Evolutionary conservation across 345 rosid species (phyloP), one percentile per base, ranked within the genome.

Genomic region (Camelina sativa): DNA sequence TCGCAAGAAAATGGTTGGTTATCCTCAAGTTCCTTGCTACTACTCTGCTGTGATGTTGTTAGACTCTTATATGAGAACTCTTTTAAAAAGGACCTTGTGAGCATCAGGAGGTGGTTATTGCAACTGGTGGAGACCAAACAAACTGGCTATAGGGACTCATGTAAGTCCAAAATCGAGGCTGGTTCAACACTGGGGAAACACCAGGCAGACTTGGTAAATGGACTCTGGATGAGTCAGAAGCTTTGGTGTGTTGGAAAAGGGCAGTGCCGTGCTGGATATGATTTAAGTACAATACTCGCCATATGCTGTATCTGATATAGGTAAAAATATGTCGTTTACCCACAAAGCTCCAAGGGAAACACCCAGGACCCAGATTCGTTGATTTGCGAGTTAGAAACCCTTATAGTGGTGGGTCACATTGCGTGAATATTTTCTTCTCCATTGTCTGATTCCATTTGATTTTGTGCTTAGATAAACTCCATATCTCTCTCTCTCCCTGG

Each of bases 51-150:
- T 11, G 68, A 8, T 58, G 50, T 64, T 77, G 72, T 15, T 41
- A 58, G 77, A 66, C 46, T 77, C 73, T 3, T 28, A 28, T 77
- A n/a, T 8, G 34, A 23, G 11, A 51, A 7, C 48, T 13, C 5
- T 44, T 47, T 28, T 47, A 7, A 0, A 47, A n/a, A 47, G 22
- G 52, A n/a, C 16, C 52, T 16, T 37, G 11, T 62, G 22, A 62
- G 65, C 38, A 17, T 75, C 16, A n/a, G 61, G 62, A n/a, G 25
- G 64, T 37, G 56, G 77, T 51, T 11, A 69, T 32, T 77, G 73
- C 63, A 28, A 50, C 37, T 58, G 77, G 4, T 50, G 58, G 55
- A 51, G 68, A 65, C 80, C 58, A 28, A 30, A 32, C 62, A 58
- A 56, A 65, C 56, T 72, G 77, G 58, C 52, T 51, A 41, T 72